These are phyloP conservation scores for Monosporascus sp. DNA, from an alignment of 2,329 filamentous ascomycete genomes.

Conservation along the genomic window DNA sequence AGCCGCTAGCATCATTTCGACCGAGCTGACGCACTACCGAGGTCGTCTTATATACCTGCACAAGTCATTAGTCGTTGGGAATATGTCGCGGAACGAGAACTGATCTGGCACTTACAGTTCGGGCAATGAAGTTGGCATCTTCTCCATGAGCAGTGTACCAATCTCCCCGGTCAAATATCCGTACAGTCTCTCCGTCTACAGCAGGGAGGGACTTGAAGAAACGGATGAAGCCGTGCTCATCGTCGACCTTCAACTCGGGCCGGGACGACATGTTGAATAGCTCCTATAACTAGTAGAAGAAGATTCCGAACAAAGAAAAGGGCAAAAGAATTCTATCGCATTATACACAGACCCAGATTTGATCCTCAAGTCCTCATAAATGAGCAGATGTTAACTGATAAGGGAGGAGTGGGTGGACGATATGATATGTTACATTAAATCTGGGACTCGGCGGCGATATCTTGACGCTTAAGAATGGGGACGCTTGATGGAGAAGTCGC, in stretches of 20 bases:
- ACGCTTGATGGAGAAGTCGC: not conserved
- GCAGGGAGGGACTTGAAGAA: slow-evolving; percentile 84
- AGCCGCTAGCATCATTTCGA: slow-evolving; percentile 72
- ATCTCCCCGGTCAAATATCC: slow-evolving; percentile 90
- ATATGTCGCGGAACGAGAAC: too few relatives aligned
- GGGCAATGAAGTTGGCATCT: slow-evolving; percentile 78
- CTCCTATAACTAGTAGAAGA: not conserved
- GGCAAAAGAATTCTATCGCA: too few relatives aligned
- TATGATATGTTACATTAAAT: not conserved
- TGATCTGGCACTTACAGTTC: slow-evolving; percentile 49
- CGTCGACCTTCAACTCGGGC: slow-evolving; percentile 75
- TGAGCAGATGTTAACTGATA: not conserved
- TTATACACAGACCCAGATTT: too few relatives aligned
- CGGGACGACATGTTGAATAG: slow-evolving; percentile 43
- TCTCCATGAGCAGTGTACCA: slow-evolving; percentile 93
- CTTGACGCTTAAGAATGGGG: too few relatives aligned
- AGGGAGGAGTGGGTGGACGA: not conserved
- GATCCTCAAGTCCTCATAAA: not conserved
- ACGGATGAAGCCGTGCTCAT: slow-evolving; percentile 94
- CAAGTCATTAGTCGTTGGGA: too few relatives aligned
- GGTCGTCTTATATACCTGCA: slow-evolving; percentile 90
- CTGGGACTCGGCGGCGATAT: not conserved
- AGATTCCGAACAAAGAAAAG: too few relatives aligned
- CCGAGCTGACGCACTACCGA: slow-evolving; percentile 90
- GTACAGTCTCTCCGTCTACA: slow-evolving; percentile 69